A percentile compares a stretch with the other conserved stretches of the same genome.
These are phyloP conservation scores for Eucalyptus grandis DNA, from an alignment of 345 rosid species.

Conservation along the genomic window DNA sequence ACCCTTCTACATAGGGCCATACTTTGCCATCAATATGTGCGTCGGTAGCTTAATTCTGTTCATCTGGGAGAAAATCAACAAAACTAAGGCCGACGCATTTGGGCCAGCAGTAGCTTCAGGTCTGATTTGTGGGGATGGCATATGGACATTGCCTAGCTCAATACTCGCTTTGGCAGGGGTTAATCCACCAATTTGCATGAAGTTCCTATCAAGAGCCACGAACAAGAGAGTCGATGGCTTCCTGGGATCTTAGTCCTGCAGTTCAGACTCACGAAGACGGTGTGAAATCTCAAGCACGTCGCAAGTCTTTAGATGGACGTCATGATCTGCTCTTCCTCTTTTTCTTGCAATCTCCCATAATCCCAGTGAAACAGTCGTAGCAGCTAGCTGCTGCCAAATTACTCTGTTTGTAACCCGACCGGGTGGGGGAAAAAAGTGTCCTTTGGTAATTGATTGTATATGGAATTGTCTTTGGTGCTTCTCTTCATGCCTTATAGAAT, in stretches of 20 bases:
- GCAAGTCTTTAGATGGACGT: background rate
- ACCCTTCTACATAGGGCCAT: conserved; percentile 27
- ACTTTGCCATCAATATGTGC: conserved; percentile 35
- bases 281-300: background rate
- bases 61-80: conserved; percentile 15
- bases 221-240: background rate
- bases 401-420: background rate
- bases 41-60: conserved; percentile 17
- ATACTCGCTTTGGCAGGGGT: conserved; percentile 20
- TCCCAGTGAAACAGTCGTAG: background rate
- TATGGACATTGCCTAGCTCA: conserved; percentile 18
- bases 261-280: background rate
- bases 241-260: background rate
- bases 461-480: background rate
- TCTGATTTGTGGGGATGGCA: conserved; percentile 25
- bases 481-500: background rate
- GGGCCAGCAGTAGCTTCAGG: conserved; percentile 29
- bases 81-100: conserved; percentile 6
- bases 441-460: background rate
- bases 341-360: background rate
- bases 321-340: background rate
- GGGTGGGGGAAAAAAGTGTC: background rate
- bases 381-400: background rate
- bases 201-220: conserved; percentile 9
- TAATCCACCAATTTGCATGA: conserved; percentile 36